These are phyloP conservation scores for Skeletonema menzelii DNA, from an alignment of 108 stramenopile species.

Conservation along the genomic window DNA sequence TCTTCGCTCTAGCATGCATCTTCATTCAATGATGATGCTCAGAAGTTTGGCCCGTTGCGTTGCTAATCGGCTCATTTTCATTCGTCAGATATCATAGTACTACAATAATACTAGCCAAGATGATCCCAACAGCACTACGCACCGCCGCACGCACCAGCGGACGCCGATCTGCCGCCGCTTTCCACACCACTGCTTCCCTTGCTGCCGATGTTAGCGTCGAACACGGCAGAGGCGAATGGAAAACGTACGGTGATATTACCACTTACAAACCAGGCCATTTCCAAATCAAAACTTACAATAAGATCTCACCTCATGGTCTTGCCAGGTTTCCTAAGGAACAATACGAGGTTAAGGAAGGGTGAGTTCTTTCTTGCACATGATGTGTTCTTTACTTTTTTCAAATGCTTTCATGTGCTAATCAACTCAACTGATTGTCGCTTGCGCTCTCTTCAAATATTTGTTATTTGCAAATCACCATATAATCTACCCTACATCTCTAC, in stretches of 20 bases:
- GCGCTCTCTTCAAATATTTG: not conserved
- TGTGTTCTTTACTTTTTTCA: too few species aligned
- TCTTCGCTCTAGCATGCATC: too few species aligned
- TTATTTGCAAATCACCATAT: not conserved
- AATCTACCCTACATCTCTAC: not conserved
- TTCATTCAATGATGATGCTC: too few species aligned
- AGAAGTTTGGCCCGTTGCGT: too few species aligned
- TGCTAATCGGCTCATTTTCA: too few species aligned
- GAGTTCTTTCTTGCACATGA: not conserved
- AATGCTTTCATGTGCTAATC: too few species aligned
- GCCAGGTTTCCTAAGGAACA: slow-evolving; percentile 57
- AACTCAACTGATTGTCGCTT: not conserved
- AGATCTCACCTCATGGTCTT: slow-evolving; percentile 86
- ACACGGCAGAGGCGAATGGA: slow-evolving; percentile 80
- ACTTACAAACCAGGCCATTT: slow-evolving; percentile 81
- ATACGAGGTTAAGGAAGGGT: slow-evolving; percentile 65
- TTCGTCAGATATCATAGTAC: too few species aligned
- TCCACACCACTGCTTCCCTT: slow-evolving; percentile 8
- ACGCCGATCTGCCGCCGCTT: not conserved
- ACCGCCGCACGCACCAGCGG: not conserved
- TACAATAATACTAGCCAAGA: not conserved
- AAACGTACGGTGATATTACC: slow-evolving; percentile 74
- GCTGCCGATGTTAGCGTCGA: slow-evolving; percentile 73
- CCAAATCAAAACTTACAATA: slow-evolving; percentile 93
- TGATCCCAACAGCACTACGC: slow-evolving; percentile 23